Conservation (phyloP, 345 rosid species). For the Fremontodendron californicum region DNA sequence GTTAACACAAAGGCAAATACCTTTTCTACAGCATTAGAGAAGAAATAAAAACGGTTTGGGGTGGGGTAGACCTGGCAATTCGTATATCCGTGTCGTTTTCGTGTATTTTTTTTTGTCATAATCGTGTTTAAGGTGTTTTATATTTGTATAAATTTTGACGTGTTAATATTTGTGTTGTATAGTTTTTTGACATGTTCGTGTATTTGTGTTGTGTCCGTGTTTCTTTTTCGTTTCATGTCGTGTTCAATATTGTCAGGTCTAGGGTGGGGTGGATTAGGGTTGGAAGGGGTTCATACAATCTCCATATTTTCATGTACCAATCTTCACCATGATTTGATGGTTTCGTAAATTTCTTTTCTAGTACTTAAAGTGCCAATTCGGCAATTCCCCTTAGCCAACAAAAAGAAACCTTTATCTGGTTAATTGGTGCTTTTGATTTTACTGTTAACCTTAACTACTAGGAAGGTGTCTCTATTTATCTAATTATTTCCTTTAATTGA, state of each 20-base stretch:
- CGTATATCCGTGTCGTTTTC: no score
- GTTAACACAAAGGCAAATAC: background rate
- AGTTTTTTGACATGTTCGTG: no score
- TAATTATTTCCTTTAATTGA: background rate
- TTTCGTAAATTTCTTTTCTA: background rate
- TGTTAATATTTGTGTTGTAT: no score
- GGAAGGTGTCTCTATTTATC: constrained; percentile 37
- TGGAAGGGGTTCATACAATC: background rate
- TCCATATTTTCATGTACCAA: background rate
- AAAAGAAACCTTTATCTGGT: background rate
- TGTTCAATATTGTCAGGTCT: no score
- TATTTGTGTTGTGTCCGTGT: no score
- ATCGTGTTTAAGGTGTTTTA: no score
- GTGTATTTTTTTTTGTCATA: no score
- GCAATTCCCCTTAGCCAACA: background rate
- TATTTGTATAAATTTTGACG: no score
- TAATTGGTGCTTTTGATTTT: background rate
- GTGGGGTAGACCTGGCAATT: no score
- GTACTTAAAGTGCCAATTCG: no score
- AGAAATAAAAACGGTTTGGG: background rate
- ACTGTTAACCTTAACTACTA: constrained; percentile 5
- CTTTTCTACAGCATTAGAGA: background rate
- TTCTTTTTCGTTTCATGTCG: no score
- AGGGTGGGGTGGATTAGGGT: no score
- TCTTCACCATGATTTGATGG: background rate